Evolutionary conservation across 805 yeast genomes (phyloP), one percentile per base, ranked within the genome.

Genomic region (Pichia kluyveri): DNA sequence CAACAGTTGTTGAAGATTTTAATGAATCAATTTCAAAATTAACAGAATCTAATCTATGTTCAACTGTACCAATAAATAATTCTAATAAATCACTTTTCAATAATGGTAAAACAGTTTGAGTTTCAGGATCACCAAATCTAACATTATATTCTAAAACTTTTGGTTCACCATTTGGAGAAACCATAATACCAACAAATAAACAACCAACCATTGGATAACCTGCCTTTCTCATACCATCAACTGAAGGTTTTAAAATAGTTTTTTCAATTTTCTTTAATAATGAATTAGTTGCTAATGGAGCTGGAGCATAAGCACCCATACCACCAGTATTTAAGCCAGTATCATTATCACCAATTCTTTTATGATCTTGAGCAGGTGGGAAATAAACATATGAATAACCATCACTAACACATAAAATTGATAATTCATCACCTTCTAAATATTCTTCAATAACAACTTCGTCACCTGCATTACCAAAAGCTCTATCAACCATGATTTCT

Each of bases 271-370:
- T 73, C 52, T 74, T 69, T 59, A 90, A 67, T 37, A 93, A 64
- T 26, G 76, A 73, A 2, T 87, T 81, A 18, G 97, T 87, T 18
- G 95, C 98, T 53, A 88, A 74, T 48, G 99, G 99, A 11, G 98
- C 95, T 32, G 99, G 99, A 8, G 98, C 93, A 62, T 93, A 93
- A 8, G 98, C 96, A 54, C 99, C 99, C 99, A 93, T 93, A 54
- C 99, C 99, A 57, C 99, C 99, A 38, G 99, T 93, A 70, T 93
- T 93, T 53, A 91, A 75, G 27, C 99, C 99, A 38, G 80, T 72
- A 66, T 93, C 99, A 51, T 90, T 90, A 60, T 95, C 87, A 48
- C 95, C 95, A 56, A 85, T 77, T 66, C 99, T 82, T 72, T 93
- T 93, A 70, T 93, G 99, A 65, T 93, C 99, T 70, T 93, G 99